Evolutionary conservation across 805 yeast species (phyloP).

Genomic region (Wickerhamiella spandovensis): DNA sequence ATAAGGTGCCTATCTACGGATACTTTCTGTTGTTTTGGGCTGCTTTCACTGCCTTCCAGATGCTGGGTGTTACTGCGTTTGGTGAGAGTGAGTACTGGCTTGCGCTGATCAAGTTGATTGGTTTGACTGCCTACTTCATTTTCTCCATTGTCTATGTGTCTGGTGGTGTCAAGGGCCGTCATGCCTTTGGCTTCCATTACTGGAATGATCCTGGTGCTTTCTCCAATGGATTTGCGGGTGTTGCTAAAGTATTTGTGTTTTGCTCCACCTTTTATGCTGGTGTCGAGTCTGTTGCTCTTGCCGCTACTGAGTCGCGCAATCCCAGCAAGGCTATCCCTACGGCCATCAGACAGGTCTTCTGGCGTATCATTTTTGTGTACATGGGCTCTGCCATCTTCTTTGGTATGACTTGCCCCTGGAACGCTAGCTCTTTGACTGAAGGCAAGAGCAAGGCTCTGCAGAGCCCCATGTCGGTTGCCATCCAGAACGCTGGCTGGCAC

Average conservation of each 20-base stretch:
- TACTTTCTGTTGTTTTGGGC: constrained; percentile 39
- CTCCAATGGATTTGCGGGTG: constrained; percentile 34
- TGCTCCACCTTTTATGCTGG: constrained; percentile 51
- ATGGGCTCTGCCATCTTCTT: constrained; percentile 45
- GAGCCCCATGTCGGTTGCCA: constrained; percentile 38
- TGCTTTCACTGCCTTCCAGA: constrained; percentile 32
- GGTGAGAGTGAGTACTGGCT: constrained; percentile 55
- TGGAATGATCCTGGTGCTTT: constrained; percentile 44
- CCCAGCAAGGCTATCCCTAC: constrained; percentile 48
- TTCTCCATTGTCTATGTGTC: constrained; percentile 44
- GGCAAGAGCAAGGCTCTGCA: constrained; percentile 34
- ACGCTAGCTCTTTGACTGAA: constrained; percentile 32
- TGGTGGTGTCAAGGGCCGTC: constrained; percentile 36
- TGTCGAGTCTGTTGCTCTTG: constrained; percentile 45
- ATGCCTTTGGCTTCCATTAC: constrained; percentile 44
- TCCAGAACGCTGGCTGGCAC: constrained; percentile 39
- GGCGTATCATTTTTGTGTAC: constrained; percentile 42
- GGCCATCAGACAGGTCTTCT: constrained; percentile 45
- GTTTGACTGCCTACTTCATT: constrained; percentile 44
- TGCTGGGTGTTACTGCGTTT: constrained; percentile 39
- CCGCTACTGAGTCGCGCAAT: constrained; percentile 51
- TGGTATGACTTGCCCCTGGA: constrained; percentile 48
- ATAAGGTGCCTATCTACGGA: constrained; percentile 37
- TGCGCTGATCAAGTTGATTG: constrained; percentile 41
- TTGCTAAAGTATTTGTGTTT: constrained; percentile 36